These are phyloP conservation scores for Trametes sp. DNA, from an alignment of 1,284 basidiomycete species.

Conservation along the genomic window DNA sequence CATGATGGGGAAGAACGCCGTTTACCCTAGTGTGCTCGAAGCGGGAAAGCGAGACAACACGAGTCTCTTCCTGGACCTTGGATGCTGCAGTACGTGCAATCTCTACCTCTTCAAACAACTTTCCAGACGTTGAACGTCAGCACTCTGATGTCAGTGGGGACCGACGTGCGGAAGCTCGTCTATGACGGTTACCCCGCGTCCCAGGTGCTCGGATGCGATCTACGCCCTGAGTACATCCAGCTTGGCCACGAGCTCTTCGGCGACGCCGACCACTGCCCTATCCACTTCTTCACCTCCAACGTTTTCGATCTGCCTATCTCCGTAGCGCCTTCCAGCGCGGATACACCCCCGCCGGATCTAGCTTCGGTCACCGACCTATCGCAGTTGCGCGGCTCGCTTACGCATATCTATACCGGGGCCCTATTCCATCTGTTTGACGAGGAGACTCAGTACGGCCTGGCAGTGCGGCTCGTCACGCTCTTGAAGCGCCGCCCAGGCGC, in stretches of 20 bases:
- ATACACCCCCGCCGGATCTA: neutral
- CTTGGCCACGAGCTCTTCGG: slow-evolving; percentile 42
- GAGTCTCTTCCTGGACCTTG: slow-evolving; percentile 44
- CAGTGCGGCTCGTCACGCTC: slow-evolving; percentile 39
- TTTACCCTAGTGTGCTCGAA: slow-evolving; percentile 40
- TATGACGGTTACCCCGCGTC: slow-evolving; percentile 42
- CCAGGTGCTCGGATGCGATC: slow-evolving; percentile 42
- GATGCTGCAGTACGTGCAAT: slow-evolving; percentile 45
- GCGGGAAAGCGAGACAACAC: slow-evolving; percentile 35
- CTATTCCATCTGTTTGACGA: slow-evolving; percentile 49
- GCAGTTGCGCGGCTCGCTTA: slow-evolving; percentile 34
- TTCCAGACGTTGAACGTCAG: neutral
- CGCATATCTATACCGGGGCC: slow-evolving; percentile 43
- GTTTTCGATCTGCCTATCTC: slow-evolving; percentile 39
- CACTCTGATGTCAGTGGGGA: slow-evolving; percentile 40
- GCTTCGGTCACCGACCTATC: slow-evolving; percentile 27
- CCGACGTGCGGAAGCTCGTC: slow-evolving; percentile 45
- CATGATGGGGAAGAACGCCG: slow-evolving; percentile 39
- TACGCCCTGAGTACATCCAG: slow-evolving; percentile 44
- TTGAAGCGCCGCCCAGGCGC: slow-evolving; percentile 36
- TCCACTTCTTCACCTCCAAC: slow-evolving; percentile 45
- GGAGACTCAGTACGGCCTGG: slow-evolving; percentile 43
- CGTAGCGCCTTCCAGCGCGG: neutral
- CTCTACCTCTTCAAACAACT: neutral
- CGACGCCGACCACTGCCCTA: slow-evolving; percentile 31